Conservation (phyloP, 2,329 filamentous ascomycete genomes). For the Grosmannia huntii region DNA sequence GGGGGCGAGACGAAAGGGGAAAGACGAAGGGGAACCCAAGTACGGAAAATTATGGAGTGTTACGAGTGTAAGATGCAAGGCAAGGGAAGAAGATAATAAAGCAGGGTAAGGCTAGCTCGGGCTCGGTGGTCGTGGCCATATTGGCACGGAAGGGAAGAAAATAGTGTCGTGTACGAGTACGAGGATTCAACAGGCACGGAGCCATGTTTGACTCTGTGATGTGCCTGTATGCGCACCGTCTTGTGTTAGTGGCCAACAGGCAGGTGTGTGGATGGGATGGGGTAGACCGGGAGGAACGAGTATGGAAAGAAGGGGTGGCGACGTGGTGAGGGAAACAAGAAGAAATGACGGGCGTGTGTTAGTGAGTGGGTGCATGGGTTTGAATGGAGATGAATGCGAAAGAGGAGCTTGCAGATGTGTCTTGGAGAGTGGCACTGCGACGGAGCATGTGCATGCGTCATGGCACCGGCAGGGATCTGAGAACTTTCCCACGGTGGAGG, state of each 20-base stretch:
- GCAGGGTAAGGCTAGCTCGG: conserved; percentile 8
- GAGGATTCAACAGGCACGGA: conserved; percentile 14
- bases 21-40: not conserved
- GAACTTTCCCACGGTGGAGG: conserved; percentile 3
- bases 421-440: not conserved
- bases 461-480: conserved; percentile 9
- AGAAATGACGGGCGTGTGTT: conserved; percentile 5
- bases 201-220: conserved; percentile 18
- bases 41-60: not conserved
- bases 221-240: not conserved
- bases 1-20: not conserved
- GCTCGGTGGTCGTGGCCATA: conserved; percentile 13
- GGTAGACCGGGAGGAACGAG: not conserved
- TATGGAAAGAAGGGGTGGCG: not conserved
- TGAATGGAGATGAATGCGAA: not conserved
- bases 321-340: not conserved
- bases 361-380: conserved; percentile 5
- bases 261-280: conserved; percentile 2
- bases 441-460: conserved; percentile 7
- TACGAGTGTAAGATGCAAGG: not conserved
- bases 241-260: not conserved
- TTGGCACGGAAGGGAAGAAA: conserved; percentile 17
- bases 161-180: conserved; percentile 2
- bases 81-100: not conserved
- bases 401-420: not conserved